Percentiles rank a stretch among this genome's conserved stretches.
phyloP scores from a whole-genome alignment of 2,329 filamentous ascomycete species.

The Xylaria hypoxylon region DNA sequence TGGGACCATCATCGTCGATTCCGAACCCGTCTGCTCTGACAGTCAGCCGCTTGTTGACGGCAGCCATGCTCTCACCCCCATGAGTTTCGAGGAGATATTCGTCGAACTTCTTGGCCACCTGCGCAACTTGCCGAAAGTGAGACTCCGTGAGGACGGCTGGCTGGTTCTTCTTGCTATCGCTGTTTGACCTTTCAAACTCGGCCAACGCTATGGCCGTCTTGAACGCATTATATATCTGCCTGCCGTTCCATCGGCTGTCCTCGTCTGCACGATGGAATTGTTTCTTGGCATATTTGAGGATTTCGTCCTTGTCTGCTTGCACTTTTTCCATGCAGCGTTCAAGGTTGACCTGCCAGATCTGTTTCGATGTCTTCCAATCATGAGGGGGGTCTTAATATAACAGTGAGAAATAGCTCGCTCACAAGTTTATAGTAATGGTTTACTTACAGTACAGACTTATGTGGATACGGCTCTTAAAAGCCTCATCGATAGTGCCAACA shows the following conservation, averaged over 20 bases:
- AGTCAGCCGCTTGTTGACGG: not conserved
- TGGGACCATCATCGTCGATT: not conserved
- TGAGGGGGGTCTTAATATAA: constrained; percentile 17
- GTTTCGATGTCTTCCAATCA: constrained; percentile 30
- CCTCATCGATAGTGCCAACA: constrained; percentile 56
- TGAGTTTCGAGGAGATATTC: constrained; percentile 16
- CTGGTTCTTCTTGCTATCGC: not conserved
- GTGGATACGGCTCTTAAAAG: constrained; percentile 54
- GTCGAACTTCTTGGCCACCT: constrained; percentile 19
- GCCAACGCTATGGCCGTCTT: constrained; percentile 42
- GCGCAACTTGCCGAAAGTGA: constrained; percentile 3
- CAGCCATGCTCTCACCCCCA: not conserved
- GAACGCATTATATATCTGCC: constrained; percentile 45
- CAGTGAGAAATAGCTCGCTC: not conserved
- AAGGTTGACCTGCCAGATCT: constrained; percentile 35
- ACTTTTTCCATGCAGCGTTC: constrained; percentile 17
- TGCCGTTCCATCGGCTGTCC: constrained; percentile 42
- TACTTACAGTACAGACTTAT: constrained; percentile 51
- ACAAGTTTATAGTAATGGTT: constrained; percentile 51
- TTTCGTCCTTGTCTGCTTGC: constrained; percentile 13
- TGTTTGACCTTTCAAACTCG: constrained; percentile 31
- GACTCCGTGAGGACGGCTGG: constrained; percentile 2
- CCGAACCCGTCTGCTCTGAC: constrained; percentile 8
- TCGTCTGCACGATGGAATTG: constrained; percentile 22
- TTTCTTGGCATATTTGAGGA: constrained; percentile 27